Conservation (phyloP, 2,329 filamentous ascomycete genomes). For the Phaeophleospora eucalypticola region DNA sequence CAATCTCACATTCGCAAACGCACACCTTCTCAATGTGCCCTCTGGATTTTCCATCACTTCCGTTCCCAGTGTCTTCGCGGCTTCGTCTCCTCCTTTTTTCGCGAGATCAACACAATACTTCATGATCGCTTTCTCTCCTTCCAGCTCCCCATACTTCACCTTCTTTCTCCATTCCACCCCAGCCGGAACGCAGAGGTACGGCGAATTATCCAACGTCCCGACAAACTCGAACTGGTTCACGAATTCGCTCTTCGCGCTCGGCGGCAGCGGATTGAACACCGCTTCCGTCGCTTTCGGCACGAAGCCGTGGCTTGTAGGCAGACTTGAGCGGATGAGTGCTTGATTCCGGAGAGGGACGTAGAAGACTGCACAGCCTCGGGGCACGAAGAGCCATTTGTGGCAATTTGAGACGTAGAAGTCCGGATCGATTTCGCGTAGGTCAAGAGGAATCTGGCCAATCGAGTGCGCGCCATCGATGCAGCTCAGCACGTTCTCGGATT, state of each 20-base stretch:
- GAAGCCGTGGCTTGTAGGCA: conserved; percentile 81
- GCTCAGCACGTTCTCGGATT: conserved; percentile 63
- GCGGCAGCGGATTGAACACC: conserved; percentile 39
- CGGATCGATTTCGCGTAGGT: conserved; percentile 63
- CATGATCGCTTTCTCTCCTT: conserved; percentile 67
- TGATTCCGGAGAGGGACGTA: conserved; percentile 77
- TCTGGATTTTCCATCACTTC: conserved; percentile 64
- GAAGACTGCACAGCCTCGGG: conserved; percentile 74
- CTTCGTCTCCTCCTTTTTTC: conserved; percentile 56
- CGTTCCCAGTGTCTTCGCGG: conserved; percentile 64
- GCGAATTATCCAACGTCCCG: conserved; percentile 67
- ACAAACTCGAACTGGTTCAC: conserved; percentile 61
- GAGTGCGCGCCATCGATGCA: conserved; percentile 82
- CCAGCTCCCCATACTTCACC: conserved; percentile 31
- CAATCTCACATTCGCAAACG: conserved; percentile 68
- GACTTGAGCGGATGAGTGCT: conserved; percentile 63
- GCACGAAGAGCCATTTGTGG: conserved; percentile 85
- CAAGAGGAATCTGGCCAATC: conserved; percentile 70
- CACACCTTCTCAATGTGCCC: conserved; percentile 61
- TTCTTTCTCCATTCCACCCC: conserved; percentile 63
- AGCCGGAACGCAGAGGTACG: conserved; percentile 67
- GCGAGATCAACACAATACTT: conserved; percentile 62
- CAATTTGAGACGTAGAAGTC: conserved; percentile 87
- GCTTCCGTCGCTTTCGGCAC: conserved; percentile 39
- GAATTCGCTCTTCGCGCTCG: conserved; percentile 55